A percentile compares a stretch with the other conserved stretches of the same genome.
phyloP scores from a whole-genome alignment of 1,139 yeast species.

The Diutina pseudorugosa region DNA sequence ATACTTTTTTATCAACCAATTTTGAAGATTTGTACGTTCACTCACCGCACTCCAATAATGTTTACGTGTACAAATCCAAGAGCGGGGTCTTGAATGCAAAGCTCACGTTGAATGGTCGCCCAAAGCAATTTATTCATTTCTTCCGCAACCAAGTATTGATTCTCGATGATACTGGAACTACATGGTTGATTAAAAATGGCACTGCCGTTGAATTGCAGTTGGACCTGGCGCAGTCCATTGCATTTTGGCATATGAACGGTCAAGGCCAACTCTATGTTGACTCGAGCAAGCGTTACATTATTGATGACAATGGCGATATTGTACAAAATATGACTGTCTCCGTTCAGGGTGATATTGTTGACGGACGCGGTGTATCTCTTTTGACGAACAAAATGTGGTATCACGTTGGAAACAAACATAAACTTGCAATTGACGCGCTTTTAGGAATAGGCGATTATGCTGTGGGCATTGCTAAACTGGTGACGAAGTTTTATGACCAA shows the following conservation, averaged over 20 bases:
- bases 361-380: background rate
- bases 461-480: background rate
- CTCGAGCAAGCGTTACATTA: background rate
- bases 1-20: background rate
- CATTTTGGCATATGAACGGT: background rate
- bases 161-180: background rate
- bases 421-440: background rate
- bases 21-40: background rate
- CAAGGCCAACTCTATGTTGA: background rate
- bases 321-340: background rate
- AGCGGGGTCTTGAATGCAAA: background rate
- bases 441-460: background rate
- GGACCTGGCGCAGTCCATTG: background rate
- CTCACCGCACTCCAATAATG: background rate
- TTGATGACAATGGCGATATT: background rate
- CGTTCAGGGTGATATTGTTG: background rate
- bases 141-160: background rate
- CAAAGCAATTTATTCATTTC: background rate
- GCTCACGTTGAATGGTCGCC: background rate
- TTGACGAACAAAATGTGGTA: background rate
- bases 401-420: background rate
- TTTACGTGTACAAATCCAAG: background rate
- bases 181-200: background rate
- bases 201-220: background rate
- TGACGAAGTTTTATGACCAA: background rate